Base-by-base conservation (phyloP, 768 basidiomycete species). In the Psilocybe sp. region DNA sequence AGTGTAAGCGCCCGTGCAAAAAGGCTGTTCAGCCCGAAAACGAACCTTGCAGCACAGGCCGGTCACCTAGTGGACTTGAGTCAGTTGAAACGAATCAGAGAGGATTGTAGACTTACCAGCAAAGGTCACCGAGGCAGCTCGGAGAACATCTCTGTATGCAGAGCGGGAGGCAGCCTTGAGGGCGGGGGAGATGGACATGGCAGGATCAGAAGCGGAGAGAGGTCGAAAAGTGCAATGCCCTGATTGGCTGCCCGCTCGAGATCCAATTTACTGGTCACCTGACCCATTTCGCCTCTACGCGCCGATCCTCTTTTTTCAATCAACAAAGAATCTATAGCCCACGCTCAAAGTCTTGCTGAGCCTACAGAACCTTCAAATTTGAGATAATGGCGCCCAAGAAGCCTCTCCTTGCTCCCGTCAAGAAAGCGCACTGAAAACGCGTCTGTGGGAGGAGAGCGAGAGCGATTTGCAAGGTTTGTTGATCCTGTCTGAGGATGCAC, bases 131-230 rank as follows among this genome's bases (percentile, higher is more conserved):
- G 79, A 64, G 1, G 88, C 80, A 0, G 88, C 84, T 37, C 89
- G 76, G 55, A 83, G 80, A 4, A 91, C 68, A 58, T 80, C 72
- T 32, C 90, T 79, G 60, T 93, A 93, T 13, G 86, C 86, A 31
- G 89, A 76, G 41, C 89, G 81, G 15, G 85, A 86, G 9, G 81
- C 76, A 31, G 85, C 82, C 60, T 69, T 77, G 36, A 91, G 75
- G 13, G 71, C 63, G 2, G 75, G 69, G n/a, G 83, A 65, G 44
- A 85, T 70, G 32, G 81, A 69, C 83, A 85, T 84, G 63, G 46
- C 41, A 6, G 46, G 52, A 42, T 33, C 33, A 47, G 52, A 59
- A 48, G 34, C 45, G 46, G 57, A 49, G 48, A 44, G 42, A 41
- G 40, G 34, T n/a, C 18, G 51, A 59, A 62, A 60, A 60, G 54